A percentile compares a stretch with the other conserved stretches of the same genome.
phyloP scores from a whole-genome alignment of 2,329 filamentous ascomycete genomes.

The Aspergillus aculeatinus region DNA sequence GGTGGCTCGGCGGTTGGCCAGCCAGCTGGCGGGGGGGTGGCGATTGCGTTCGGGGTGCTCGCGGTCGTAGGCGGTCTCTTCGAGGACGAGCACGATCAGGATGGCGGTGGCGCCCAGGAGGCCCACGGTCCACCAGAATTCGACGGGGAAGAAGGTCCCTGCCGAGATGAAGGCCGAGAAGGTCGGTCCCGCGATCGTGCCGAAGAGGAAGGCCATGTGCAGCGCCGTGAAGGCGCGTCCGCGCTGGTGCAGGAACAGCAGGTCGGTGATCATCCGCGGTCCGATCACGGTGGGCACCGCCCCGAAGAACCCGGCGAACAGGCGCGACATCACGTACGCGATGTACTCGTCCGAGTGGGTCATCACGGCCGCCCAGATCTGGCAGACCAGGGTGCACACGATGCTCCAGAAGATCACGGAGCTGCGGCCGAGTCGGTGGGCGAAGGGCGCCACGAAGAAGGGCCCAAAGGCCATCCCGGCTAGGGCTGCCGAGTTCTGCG shows the following conservation, averaged over 20 bases:
- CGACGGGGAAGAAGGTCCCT: conserved; percentile 35
- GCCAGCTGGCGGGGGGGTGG: conserved; percentile 13
- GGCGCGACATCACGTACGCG: conserved; percentile 39
- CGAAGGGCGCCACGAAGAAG: conserved; percentile 41
- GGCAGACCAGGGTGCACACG: conserved; percentile 34
- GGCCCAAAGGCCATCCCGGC: conserved; percentile 42
- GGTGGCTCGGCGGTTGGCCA: conserved; percentile 27
- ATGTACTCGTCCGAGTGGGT: conserved; percentile 36
- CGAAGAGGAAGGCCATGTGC: conserved; percentile 39
- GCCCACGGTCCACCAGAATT: conserved; percentile 49
- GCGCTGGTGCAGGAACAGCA: conserved; percentile 47
- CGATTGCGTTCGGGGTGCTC: conserved; percentile 19
- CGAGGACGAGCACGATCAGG: conserved; percentile 38
- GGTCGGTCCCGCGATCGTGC: conserved; percentile 39
- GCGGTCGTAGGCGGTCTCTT: conserved; percentile 42
- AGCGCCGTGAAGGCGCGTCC: conserved; percentile 42
- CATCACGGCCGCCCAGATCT: conserved; percentile 43
- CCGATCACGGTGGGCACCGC: conserved; percentile 41
- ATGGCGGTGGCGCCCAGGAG: conserved; percentile 36
- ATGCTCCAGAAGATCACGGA: conserved; percentile 43
- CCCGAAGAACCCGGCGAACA: conserved; percentile 45
- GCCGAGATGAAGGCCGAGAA: conserved; percentile 44
- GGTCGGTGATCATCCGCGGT: conserved; percentile 42
- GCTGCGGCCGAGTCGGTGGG: conserved; percentile 37
- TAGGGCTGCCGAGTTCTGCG: conserved; percentile 32